phyloP scores from a whole-genome alignment of 345 rosid genomes.

The Sonneratia alba region DNA sequence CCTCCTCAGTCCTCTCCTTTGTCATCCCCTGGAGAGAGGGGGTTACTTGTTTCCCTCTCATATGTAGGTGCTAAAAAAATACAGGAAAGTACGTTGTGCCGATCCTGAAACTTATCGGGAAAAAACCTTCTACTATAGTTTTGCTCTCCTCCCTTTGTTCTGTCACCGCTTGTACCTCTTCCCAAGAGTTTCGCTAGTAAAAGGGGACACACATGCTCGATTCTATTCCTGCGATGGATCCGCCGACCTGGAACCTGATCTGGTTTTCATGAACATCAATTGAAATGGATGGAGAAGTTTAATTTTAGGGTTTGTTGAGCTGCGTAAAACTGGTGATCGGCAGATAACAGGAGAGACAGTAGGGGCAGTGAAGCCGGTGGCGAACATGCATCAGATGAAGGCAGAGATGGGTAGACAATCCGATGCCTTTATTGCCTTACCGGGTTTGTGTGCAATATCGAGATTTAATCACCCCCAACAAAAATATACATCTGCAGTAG shows the following conservation, averaged over 20 bases:
- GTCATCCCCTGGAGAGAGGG: constrained; percentile 5
- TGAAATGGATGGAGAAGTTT: too few species aligned
- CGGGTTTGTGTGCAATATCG: constrained; percentile 11
- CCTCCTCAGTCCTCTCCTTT: constrained; percentile 11
- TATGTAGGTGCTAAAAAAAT: neutral
- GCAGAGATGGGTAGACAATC: constrained; percentile 30
- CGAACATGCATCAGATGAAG: constrained; percentile 27
- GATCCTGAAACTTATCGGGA: neutral
- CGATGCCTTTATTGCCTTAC: constrained; percentile 27
- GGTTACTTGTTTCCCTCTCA: neutral
- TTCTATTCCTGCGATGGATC: neutral
- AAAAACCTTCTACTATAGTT: too few species aligned
- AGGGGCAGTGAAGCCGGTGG: constrained; percentile 28
- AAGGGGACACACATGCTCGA: too few species aligned
- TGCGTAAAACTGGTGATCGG: neutral
- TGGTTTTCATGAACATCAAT: neutral
- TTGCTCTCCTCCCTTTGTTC: too few species aligned
- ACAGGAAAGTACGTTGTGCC: too few species aligned
- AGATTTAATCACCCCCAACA: neutral
- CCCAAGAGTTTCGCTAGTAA: too few species aligned
- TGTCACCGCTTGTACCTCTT: too few species aligned
- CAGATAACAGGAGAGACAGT: constrained; percentile 26
- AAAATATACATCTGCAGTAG: neutral
- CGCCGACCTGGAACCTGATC: too few species aligned
- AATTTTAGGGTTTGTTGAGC: neutral